phyloP scores from a whole-genome alignment of 1,139 yeast species.

The Debaryomycetaceae sp. region DNA sequence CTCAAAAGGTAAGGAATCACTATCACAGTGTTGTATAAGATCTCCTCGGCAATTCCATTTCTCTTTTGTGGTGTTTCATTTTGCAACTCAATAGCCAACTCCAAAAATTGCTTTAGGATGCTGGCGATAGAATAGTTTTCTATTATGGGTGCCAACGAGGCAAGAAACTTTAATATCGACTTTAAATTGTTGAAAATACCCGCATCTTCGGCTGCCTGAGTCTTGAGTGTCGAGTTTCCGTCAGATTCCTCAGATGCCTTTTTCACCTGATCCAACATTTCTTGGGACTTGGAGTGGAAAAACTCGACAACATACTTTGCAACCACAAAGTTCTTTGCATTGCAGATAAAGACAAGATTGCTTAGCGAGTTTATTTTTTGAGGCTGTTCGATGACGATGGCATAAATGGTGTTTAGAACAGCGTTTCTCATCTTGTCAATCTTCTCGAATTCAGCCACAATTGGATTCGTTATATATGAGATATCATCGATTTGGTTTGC shows the following conservation, averaged over 20 bases:
- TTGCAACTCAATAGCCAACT: constrained; percentile 57
- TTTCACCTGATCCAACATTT: constrained; percentile 36
- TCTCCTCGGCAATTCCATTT: constrained; percentile 63
- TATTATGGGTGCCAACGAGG: constrained; percentile 60
- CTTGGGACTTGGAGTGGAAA: constrained; percentile 61
- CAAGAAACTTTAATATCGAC: constrained; percentile 65
- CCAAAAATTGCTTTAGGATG: constrained; percentile 54
- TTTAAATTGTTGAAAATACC: constrained; percentile 76
- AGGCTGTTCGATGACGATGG: constrained; percentile 83
- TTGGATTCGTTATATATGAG: constrained; percentile 62
- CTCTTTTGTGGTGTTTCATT: constrained; percentile 30
- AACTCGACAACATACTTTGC: constrained; percentile 71
- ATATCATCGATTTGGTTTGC: constrained; percentile 59
- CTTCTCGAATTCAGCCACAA: constrained; percentile 64
- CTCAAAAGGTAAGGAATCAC: constrained; percentile 67
- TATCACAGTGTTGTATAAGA: constrained; percentile 60
- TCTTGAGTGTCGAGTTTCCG: constrained; percentile 2
- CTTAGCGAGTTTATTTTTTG: constrained; percentile 76
- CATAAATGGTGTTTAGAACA: constrained; percentile 59
- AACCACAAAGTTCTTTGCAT: constrained; percentile 61
- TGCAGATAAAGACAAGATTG: constrained; percentile 66
- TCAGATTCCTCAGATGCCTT: constrained; percentile 14
- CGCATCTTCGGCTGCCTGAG: constrained; percentile 36
- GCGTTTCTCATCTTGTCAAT: constrained; percentile 61
- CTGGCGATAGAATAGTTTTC: constrained; percentile 49